Base-by-base conservation (phyloP, 305 asterid genomes). In the Rubia tinctorum region DNA sequence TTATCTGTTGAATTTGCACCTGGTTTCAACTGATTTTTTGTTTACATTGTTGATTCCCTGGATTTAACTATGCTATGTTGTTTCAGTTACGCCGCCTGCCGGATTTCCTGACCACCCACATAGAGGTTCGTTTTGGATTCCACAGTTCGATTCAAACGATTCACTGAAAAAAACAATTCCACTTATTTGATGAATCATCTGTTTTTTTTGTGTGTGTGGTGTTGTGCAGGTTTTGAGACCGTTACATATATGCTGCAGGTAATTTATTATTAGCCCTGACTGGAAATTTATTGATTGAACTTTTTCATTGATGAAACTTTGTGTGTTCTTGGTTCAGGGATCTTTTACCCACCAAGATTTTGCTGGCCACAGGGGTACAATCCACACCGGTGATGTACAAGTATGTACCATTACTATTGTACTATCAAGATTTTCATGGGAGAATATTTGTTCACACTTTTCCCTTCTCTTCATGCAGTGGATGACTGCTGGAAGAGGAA, bases 71-170 rank as follows among this genome's bases (percentile, higher is more conserved):
- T n/a, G n/a, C n/a, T n/a, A n/a, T 73, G 53, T 56, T 75, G n/a
- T 11, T 77, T 17, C 91, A 94, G 99, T 94, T 83, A 71, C 95
- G 45, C 89, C 97, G 14, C 99, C 99, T 63, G 99, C 95, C 75
- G 99, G 99, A 84, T 94, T 94, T 76, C 99, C 99, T 14, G 98
- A 94, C 55, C 99, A 94, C 84, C 99, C 99, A 13, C 99, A 94
- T 83, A 84, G 99, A 86, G 99, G 98, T 81, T 66, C 25, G 11
- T 58, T 23, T 66, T 42, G 20, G 37, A 60, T 44, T 47, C n/a
- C 17, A 27, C 2, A 71, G 66, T 66, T 55, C 23, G 23, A 62
- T 27, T 64, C 42, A 13, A 56, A 13, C 14, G 6, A 56, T 23
- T n/a, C 20, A 13, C 2, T 0, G 59, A 17, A 22, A 53, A 8